Evolutionary conservation across 1,284 basidiomycete species (phyloP), one percentile per base, ranked within the genome.

Genomic region (Moesziomyces antarcticus): DNA sequence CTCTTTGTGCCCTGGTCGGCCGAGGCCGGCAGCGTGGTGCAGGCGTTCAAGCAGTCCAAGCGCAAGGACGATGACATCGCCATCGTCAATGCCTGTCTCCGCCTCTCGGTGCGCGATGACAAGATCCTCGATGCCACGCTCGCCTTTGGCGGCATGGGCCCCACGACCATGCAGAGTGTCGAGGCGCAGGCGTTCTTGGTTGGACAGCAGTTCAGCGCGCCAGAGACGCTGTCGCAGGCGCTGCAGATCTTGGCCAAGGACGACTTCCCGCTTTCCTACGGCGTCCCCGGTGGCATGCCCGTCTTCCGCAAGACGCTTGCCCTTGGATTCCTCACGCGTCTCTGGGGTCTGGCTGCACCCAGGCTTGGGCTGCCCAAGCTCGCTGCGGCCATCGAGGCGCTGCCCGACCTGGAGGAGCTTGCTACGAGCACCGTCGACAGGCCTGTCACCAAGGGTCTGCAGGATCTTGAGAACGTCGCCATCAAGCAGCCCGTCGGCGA

Each of bases 11-110:
- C 78, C 13, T 75, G 64, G 73, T 47, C 53, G 6, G 64, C 65
- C 25, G 67, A 67, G 8, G 73, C 69, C 18, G 72, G 69, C 7
- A 70, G 73, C 33, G 67, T 84, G 14, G 61, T 80, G 1, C 69
- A 80, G 14, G 82, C 84, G 3, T 85, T 81, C 82, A 85, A 85
- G 75, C 82, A 84, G 67, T 78, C 83, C 16, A 85, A 84, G 68
- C 58, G 85, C 9, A 82, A 79, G 51, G 85, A 85, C 50, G 85
- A 85, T 55, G 85, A 85, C 52, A 85, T 85, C 47, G 83, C 84
- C 37, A 85, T 85, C 50, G 85, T 85, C 44, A 84, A 80, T 1
- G 74, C 69, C 13, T 84, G 84, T 67, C 68, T 85, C 1, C 71
- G 70, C 13, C 30, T 76, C 3, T 61, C 57, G 13, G 50, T 78